Conservation (phyloP, 768 basidiomycete species). For the Botryobasidium botryosum region DNA sequence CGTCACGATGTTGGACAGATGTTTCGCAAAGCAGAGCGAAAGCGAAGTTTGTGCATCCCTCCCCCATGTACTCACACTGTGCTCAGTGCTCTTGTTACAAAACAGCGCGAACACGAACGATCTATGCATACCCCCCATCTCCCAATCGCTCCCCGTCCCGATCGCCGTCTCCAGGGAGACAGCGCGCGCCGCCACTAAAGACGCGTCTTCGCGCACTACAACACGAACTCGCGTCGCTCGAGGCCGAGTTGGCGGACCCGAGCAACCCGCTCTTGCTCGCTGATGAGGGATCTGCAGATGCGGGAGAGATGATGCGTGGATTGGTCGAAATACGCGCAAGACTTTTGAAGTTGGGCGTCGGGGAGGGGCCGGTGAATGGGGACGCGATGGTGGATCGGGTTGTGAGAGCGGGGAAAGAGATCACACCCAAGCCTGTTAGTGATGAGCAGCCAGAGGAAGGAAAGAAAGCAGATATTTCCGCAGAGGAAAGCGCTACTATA, state of each 20-base stretch:
- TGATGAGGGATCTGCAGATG: conserved; percentile 40
- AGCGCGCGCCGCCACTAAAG: conserved; percentile 18
- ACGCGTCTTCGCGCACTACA: conserved; percentile 48
- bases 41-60: conserved; percentile 25
- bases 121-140: conserved; percentile 48
- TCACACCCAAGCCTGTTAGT: not conserved
- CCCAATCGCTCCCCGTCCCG: conserved; percentile 20
- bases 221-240: conserved; percentile 62
- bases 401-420: not conserved
- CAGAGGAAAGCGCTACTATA: conserved; percentile 29
- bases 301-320: conserved; percentile 59
- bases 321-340: conserved; percentile 57
- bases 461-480: not conserved
- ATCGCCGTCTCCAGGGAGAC: conserved; percentile 27
- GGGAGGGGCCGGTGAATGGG: conserved; percentile 11
- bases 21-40: conserved; percentile 55
- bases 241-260: conserved; percentile 66
- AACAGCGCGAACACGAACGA: conserved; percentile 26
- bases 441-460: not conserved
- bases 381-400: not conserved
- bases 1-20: conserved; percentile 49
- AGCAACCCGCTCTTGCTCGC: conserved; percentile 49
- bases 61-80: not conserved
- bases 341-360: conserved; percentile 35
- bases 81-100: not conserved